Evolutionary conservation across 352 stramenopile species (phyloP).

Genomic region (Phytophthora constricta): DNA sequence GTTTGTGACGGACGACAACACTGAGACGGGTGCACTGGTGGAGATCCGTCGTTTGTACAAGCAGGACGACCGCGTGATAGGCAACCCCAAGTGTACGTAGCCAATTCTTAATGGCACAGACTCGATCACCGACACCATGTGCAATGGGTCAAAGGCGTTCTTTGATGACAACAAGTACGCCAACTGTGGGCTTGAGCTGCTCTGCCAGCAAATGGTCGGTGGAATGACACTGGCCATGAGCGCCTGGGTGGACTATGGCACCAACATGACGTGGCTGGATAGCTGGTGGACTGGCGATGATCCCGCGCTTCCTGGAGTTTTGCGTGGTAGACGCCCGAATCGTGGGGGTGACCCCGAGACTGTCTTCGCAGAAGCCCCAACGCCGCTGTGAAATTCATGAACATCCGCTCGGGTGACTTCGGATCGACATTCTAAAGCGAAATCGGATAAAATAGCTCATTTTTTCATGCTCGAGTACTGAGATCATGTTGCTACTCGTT

Average conservation of each 20-base stretch:
- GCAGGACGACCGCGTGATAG: slow-evolving; percentile 43
- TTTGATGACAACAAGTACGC: slow-evolving; percentile 47
- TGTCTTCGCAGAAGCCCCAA: slow-evolving; percentile 42
- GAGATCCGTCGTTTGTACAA: slow-evolving; percentile 64
- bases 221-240: slow-evolving; percentile 64
- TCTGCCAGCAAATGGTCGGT: slow-evolving; percentile 45
- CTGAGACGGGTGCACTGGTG: slow-evolving; percentile 40
- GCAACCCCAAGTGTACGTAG: slow-evolving; percentile 34
- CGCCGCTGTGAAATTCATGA: slow-evolving; percentile 55
- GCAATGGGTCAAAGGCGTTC: slow-evolving; percentile 35
- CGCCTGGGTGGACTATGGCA: slow-evolving; percentile 56
- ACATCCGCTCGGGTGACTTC: slow-evolving; percentile 61
- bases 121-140: slow-evolving; percentile 49
- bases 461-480: too few relatives aligned
- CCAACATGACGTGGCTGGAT: slow-evolving; percentile 62
- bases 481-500: too few relatives aligned
- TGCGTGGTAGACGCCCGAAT: slow-evolving; percentile 47
- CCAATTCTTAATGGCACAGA: slow-evolving; percentile 11
- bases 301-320: slow-evolving; percentile 35
- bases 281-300: slow-evolving; percentile 36
- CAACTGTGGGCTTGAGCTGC: slow-evolving; percentile 41
- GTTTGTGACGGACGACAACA: slow-evolving; percentile 59
- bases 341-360: slow-evolving; percentile 40
- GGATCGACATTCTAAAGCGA: slow-evolving; percentile 36
- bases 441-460: too few relatives aligned